Evolutionary conservation across 1,284 basidiomycete species (phyloP), one percentile per base, ranked within the genome.

Genomic region (Coriolopsis trogii): DNA sequence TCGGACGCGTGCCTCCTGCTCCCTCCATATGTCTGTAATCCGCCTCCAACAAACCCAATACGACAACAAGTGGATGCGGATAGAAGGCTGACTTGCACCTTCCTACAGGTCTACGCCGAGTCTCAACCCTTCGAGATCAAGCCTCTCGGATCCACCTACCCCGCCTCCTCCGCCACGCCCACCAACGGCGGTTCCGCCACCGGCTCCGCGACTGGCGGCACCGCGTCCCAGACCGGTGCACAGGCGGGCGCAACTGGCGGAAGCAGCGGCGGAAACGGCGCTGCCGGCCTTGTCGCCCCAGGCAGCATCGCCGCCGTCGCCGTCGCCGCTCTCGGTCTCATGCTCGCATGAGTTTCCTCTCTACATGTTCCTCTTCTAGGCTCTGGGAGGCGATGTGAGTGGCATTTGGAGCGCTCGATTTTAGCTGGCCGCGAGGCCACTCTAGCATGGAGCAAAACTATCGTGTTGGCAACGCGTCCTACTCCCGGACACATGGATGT

Each of bases 91-190:
- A 37, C 34, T 23, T 16, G 57, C 60, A 5, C 24, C 5, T 9
- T 6, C 10, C n/a, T 13, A n/a, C 44, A 91, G 84, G 60, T 91
- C 55, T 89, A 79, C 62, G 82, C 84, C 20, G 64, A 69, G 37
- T 87, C 87, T 25, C 58, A 79, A 49, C 63, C 70, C 9, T 91
- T 91, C 69, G 82, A 86, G 66, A 80, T 92, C 71, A 86, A 87
- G 66, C 63, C 85, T 12, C 60, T 73, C 34, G 82, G 82, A 44
- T 76, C 89, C 12, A 9, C 75, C 7, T 92, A 88, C 69, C 86
- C 89, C 16, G 63, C 77, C 13, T 57, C 74, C 3, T 65, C 75
- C 18, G 67, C 75, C 15, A 69, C 75, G 18, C 67, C 70, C 21
- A 61, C 68, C 2, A 59, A 61, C 34, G 51, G 59, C 25, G 54